Evolutionary conservation across 225 moss, liverwort and hornwort species (phyloP), one percentile per base, ranked within the genome.

Genomic region (Climacium dendroides): DNA sequence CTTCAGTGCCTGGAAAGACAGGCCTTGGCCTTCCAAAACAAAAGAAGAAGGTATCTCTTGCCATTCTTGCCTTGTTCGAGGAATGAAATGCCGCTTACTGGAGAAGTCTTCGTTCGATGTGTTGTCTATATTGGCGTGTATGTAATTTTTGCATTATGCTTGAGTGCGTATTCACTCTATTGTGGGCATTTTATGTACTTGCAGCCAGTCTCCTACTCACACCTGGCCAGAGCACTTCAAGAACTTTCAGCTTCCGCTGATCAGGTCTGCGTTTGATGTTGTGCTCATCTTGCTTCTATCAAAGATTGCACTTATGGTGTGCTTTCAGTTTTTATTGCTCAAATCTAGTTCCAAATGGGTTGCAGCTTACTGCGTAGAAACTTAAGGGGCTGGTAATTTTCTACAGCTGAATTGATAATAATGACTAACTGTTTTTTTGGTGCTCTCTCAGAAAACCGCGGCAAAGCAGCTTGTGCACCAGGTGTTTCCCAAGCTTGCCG

Each of bases 401-500:
- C 26, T 71, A 59, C 10, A 53, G 24, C 30, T 82, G 77, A 87
- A 84, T 19, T 15, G 32, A 79, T 50, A 43, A 84, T 55, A 77
- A 50, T 43, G 57, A 82, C 35, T 45, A 29, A 89, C 39, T 54
- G 29, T 25, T 45, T 70, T 85, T 85, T 60, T 78, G 85, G 65
- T 53, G 32, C 74, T 82, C 67, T 86, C 50, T 80, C 93, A 97
- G 98, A 97, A 97, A 95, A 81, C 91, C 37, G 95, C 96, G 67
- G 96, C 95, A 76, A 99, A 96, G 92, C 98, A 96, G 91, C 94
- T 99, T 74, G 93, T 96, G 75, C 89, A 94, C 85, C 97, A 97
- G 88, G 95, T 99, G 75, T 99, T 99, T 87, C 97, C 99, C 52
- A 99, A 99, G 90, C 95, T 99, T 81, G 99, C 99, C 76, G 96